A percentile compares a stretch with the other conserved stretches of the same genome.
Evolutionary conservation across 768 basidiomycete genomes (phyloP).

Genomic region (Gloeophyllum trabeum): DNA sequence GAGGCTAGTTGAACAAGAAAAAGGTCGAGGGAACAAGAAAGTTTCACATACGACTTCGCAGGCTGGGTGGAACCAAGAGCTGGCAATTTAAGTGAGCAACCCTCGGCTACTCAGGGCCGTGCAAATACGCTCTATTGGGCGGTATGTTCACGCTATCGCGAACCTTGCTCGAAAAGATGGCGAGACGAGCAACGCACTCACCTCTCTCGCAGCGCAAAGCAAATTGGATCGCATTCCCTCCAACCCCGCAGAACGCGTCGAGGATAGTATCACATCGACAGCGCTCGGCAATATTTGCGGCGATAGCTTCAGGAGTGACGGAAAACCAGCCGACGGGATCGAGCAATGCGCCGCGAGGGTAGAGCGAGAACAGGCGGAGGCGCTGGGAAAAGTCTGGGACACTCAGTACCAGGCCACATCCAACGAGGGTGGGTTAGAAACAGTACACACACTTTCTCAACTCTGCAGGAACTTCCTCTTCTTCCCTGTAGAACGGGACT

Average conservation of each 20-base stretch:
- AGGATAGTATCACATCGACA: constrained; percentile 79
- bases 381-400: constrained; percentile 70
- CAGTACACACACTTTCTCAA: constrained; percentile 69
- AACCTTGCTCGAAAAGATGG: too few relatives aligned
- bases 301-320: constrained; percentile 90
- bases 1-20: not conserved
- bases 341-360: constrained; percentile 72
- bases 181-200: constrained; percentile 36
- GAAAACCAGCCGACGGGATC: constrained; percentile 99
- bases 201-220: constrained; percentile 93
- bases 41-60: too few relatives aligned
- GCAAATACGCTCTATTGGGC: too few relatives aligned
- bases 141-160: too few relatives aligned
- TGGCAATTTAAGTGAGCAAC: too few relatives aligned
- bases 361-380: constrained; percentile 69
- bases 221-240: constrained; percentile 96
- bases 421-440: not conserved
- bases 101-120: too few relatives aligned
- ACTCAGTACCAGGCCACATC: not conserved
- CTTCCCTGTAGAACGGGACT: constrained; percentile 57
- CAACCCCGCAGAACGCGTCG: constrained; percentile 96
- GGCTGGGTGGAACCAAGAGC: too few relatives aligned
- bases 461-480: constrained; percentile 61
- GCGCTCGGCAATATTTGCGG: constrained; percentile 84
- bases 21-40: not conserved